phyloP scores from a whole-genome alignment of 2,329 filamentous ascomycete species.

The Emergomyces orientalis region DNA sequence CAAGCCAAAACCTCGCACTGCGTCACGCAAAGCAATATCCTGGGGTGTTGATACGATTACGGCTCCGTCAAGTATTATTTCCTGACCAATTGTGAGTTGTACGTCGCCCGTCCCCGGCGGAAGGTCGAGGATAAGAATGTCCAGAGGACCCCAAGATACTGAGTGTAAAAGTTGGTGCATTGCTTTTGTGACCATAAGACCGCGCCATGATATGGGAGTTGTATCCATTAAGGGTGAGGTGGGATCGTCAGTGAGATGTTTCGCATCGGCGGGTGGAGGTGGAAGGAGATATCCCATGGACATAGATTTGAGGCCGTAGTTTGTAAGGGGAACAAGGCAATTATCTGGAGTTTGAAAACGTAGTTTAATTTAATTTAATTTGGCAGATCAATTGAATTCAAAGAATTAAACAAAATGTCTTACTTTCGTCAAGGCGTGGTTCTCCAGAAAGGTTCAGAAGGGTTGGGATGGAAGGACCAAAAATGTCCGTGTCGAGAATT shows the following conservation, averaged over 20 bases:
- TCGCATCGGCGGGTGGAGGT: conserved; percentile 45
- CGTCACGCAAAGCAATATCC: conserved; percentile 83
- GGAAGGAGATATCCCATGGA: conserved; percentile 88
- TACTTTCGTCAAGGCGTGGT: conserved; percentile 64
- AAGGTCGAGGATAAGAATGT: conserved; percentile 80
- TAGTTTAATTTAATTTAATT: background rate
- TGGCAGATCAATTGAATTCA: background rate
- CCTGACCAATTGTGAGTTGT: conserved; percentile 93
- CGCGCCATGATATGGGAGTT: conserved; percentile 86
- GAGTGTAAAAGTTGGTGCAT: conserved; percentile 91
- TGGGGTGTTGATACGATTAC: conserved; percentile 91
- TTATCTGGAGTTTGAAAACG: conserved; percentile 24
- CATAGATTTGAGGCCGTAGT: conserved; percentile 96
- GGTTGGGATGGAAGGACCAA: conserved; percentile 89
- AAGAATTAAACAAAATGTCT: conserved; percentile 24
- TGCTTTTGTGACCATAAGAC: conserved; percentile 95
- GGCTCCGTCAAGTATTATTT: conserved; percentile 73
- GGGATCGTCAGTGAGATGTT: conserved; percentile 19
- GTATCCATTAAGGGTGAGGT: conserved; percentile 33
- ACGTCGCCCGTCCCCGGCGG: conserved; percentile 94
- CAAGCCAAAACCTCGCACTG: conserved; percentile 84
- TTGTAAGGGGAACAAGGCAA: conserved; percentile 72
- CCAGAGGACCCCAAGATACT: conserved; percentile 84
- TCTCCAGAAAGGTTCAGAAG: conserved; percentile 73
- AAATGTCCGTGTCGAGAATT: conserved; percentile 92